These are phyloP conservation scores for Eucalyptus globulus DNA, from an alignment of 345 rosid genomes.

Conservation along the genomic window DNA sequence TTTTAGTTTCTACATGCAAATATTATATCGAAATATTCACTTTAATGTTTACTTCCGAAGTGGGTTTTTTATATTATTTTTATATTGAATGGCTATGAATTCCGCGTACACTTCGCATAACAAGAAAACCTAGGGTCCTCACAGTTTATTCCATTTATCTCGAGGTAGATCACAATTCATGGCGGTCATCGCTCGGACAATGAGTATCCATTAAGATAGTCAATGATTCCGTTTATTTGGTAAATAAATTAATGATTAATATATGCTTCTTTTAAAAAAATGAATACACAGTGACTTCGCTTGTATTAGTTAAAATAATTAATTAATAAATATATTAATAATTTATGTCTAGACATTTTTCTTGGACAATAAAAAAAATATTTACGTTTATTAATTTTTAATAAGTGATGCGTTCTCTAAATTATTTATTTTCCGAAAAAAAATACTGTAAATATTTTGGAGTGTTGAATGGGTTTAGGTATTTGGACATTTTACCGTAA, in stretches of 20 bases:
- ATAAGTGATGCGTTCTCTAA: no score
- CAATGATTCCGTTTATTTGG: not conserved
- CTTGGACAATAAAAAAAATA: fast-evolving
- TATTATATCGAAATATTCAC: not conserved
- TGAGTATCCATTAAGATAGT: not conserved
- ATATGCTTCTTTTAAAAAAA: no score
- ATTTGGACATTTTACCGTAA: not conserved
- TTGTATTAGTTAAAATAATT: no score
- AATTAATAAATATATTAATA: no score
- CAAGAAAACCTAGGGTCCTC: not conserved
- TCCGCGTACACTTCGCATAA: not conserved
- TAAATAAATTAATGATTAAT: not conserved
- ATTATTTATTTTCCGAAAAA: no score
- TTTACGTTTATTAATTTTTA: no score
- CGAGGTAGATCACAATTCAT: not conserved
- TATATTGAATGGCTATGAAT: not conserved
- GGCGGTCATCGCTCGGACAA: not conserved
- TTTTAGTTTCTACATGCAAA: not conserved
- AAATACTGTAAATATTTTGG: no score
- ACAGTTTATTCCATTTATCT: not conserved
- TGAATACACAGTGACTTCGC: fast-evolving
- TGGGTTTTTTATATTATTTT: not conserved
- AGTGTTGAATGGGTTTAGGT: not conserved
- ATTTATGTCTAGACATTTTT: no score
- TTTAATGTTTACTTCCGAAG: not conserved